These are phyloP conservation scores for Aureobasidium mangrovei DNA, from an alignment of 2,329 filamentous ascomycete genomes.

Conservation along the genomic window DNA sequence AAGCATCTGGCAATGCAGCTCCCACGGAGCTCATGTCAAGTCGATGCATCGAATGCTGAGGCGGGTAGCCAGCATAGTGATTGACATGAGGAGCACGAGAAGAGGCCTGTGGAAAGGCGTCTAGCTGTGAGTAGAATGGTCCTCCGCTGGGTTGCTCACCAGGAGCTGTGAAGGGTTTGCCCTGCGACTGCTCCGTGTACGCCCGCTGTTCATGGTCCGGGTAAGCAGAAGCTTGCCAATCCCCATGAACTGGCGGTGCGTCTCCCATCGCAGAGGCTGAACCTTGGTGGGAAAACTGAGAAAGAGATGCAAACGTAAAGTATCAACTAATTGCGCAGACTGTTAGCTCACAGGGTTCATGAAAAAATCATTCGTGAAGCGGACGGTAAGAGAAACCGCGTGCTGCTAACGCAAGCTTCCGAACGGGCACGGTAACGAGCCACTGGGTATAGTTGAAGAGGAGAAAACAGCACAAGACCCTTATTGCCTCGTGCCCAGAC, in stretches of 20 bases:
- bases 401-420: too few relatives aligned
- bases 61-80: background rate
- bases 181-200: background rate
- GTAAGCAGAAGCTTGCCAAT: background rate
- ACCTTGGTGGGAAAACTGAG: background rate
- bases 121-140: background rate
- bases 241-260: background rate
- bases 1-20: background rate
- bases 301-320: background rate
- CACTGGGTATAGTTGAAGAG: background rate
- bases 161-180: background rate
- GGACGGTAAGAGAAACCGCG: too few relatives aligned
- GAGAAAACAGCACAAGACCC: background rate
- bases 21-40: conserved; percentile 9
- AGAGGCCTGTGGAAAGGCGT: background rate
- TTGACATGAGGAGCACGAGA: background rate
- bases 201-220: background rate
- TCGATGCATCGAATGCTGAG: background rate
- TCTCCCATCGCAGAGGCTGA: background rate
- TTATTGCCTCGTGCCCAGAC: background rate
- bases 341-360: too few relatives aligned
- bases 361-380: too few relatives aligned
- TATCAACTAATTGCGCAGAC: too few relatives aligned
- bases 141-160: background rate
- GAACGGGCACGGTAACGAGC: too few relatives aligned